A percentile compares a stretch with the other conserved stretches of the same genome.
Conservation (phyloP, 1,284 basidiomycete species). For the Singerocomus inundabilis region DNA sequence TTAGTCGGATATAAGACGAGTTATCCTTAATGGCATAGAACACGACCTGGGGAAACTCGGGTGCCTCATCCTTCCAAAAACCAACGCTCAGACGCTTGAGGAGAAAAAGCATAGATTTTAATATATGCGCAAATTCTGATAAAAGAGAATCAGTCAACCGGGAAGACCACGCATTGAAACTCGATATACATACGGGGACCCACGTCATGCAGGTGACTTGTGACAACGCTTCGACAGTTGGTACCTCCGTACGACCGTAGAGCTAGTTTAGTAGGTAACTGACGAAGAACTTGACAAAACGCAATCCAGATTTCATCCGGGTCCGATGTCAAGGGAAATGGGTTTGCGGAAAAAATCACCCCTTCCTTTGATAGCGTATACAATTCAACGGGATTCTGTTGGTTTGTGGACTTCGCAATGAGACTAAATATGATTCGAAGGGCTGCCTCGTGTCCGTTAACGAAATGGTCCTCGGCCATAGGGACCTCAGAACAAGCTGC, state of each 20-base stretch:
- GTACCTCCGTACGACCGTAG: slow-evolving; percentile 36
- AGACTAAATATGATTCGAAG: slow-evolving; percentile 39
- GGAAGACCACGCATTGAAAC: background rate
- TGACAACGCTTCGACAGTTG: slow-evolving; percentile 51
- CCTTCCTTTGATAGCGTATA: slow-evolving; percentile 5
- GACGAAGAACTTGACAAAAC: slow-evolving; percentile 48
- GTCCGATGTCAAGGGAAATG: slow-evolving; percentile 39
- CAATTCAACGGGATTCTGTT: background rate
- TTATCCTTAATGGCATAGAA: slow-evolving; percentile 86
- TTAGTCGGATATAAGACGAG: slow-evolving; percentile 50
- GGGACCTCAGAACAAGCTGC: slow-evolving; percentile 38
- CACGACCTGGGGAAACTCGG: slow-evolving; percentile 70
- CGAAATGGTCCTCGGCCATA: slow-evolving; percentile 47
- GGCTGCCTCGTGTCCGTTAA: slow-evolving; percentile 43
- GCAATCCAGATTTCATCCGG: slow-evolving; percentile 53
- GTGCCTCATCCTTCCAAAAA: slow-evolving; percentile 66
- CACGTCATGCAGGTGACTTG: slow-evolving; percentile 60
- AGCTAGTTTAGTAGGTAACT: slow-evolving; percentile 50
- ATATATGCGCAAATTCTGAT: slow-evolving; percentile 63
- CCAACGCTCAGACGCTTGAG: slow-evolving; percentile 50
- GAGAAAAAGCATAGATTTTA: slow-evolving; percentile 58
- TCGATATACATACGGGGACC: slow-evolving; percentile 54
- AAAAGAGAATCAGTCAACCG: background rate
- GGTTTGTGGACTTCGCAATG: slow-evolving; percentile 16
- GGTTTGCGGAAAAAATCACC: slow-evolving; percentile 1